Base-by-base conservation (phyloP, 1,284 basidiomycete species). In the Naganishia albida region DNA sequence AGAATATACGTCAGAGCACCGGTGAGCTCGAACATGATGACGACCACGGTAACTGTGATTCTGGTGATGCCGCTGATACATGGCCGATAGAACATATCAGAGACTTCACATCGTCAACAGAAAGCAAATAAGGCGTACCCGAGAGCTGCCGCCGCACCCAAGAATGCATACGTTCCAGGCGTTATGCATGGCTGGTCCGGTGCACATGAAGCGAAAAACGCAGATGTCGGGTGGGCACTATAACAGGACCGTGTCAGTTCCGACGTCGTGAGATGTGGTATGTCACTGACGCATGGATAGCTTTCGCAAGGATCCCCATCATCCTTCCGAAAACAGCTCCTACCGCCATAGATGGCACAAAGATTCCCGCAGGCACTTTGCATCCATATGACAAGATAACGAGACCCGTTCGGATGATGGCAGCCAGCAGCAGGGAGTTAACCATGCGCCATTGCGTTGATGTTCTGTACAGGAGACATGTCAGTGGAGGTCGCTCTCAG, bases 1-100 rank as follows among this genome's bases (percentile, higher is more conserved):
- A 99, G 81, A 71, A 99, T 96, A 77, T 99, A 99, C 13, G 93
- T 98, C 72, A 99, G 79, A 1, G 96, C 95, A 10, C 96, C 96
- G 1, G 96, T 99, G n/a, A 99, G 83, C 76, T 99, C 96, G 77
- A 98, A 98, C 94, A 99, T 99, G 80, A 99, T 97, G 62, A 99
- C 96, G 1, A 98, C 96, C 1, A 99, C 93, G 0, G 94, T 93
- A 25, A 99, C 92, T 0, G 96, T 99, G 68, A 98, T 91, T 68
- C 94, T 85, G 83, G 97, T 99, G 62, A 99, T 87, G 28, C 96
- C 96, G 66, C 93, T 92, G 68, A n/a, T 10, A 7, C 12, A 39
- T 4, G 2, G 53, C 65, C 67, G 51, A 46, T 13, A 40, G 68
- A 26, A 43, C 25, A n/a, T 2, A 30, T 39, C 18, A 6, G 16